Conservation (phyloP, 208 protist genomes). For the Perkinsela sp. region DNA sequence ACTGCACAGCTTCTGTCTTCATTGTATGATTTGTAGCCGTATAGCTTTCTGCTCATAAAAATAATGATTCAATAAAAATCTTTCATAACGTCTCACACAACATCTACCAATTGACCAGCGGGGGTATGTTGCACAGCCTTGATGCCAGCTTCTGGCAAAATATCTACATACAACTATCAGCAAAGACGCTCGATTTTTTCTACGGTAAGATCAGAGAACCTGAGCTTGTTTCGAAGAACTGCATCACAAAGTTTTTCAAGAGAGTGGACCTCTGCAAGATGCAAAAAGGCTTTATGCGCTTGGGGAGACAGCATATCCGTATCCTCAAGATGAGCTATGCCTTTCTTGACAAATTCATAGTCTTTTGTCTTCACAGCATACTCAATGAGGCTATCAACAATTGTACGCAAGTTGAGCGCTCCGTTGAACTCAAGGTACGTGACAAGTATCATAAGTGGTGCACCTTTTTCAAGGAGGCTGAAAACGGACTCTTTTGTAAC, state of each 20-base stretch:
- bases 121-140: too few species aligned
- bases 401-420: neutral
- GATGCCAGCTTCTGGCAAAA: too few species aligned
- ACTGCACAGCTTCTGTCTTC: too few species aligned
- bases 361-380: neutral
- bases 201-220: neutral
- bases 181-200: neutral
- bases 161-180: too few species aligned
- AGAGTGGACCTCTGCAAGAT: neutral
- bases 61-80: too few species aligned
- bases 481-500: neutral
- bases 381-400: neutral
- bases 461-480: neutral
- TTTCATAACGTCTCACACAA: too few species aligned
- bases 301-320: neutral
- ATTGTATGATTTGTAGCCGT: too few species aligned
- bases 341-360: neutral
- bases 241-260: neutral
- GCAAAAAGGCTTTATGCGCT: neutral
- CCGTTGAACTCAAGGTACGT: neutral
- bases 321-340: neutral
- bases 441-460: neutral
- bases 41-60: too few species aligned
- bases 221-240: neutral
- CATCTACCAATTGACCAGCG: too few species aligned